Evolutionary conservation across 768 basidiomycete genomes (phyloP).

Genomic region (Jaapia argillacea): DNA sequence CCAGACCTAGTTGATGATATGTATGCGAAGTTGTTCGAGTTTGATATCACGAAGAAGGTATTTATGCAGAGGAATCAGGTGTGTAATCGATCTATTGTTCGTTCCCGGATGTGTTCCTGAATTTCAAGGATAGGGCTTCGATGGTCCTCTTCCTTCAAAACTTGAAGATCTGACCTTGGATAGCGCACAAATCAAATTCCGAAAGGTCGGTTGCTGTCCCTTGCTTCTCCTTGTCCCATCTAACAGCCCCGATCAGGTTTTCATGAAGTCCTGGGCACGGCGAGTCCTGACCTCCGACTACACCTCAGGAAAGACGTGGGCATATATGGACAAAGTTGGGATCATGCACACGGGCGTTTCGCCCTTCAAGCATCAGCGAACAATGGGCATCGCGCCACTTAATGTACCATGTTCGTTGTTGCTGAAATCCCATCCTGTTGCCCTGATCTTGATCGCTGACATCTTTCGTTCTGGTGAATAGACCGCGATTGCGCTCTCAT

Average conservation of each 20-base stretch:
- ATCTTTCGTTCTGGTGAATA: conserved; percentile 17
- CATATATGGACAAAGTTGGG: conserved; percentile 36
- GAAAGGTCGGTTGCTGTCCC: conserved; percentile 33
- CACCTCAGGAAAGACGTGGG: conserved; percentile 29
- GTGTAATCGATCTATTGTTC: conserved; percentile 2
- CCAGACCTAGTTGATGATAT: conserved; percentile 33
- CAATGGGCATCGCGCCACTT: conserved; percentile 20
- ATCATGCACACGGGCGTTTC: conserved; percentile 38
- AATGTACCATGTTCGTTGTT: conserved; percentile 28
- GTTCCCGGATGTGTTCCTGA: background rate
- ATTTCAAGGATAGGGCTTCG: conserved; percentile 22
- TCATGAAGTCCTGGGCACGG: conserved; percentile 25
- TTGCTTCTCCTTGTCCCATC: conserved; percentile 10
- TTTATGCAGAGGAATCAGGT: conserved; percentile 23
- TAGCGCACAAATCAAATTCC: conserved; percentile 36
- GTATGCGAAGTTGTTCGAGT: conserved; percentile 35
- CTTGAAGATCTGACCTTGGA: conserved; percentile 29
- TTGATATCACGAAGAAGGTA: conserved; percentile 32
- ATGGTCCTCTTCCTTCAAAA: conserved; percentile 25
- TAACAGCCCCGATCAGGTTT: conserved; percentile 16
- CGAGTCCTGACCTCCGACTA: conserved; percentile 34
- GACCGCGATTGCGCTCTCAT: conserved; percentile 30
- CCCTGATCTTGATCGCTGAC: background rate
- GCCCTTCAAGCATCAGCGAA: conserved; percentile 30
- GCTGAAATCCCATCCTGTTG: conserved; percentile 6